Percentiles rank a stretch among this genome's conserved stretches.
Evolutionary conservation across 805 yeast genomes (phyloP).

Genomic region (Pichia occidentalis): DNA sequence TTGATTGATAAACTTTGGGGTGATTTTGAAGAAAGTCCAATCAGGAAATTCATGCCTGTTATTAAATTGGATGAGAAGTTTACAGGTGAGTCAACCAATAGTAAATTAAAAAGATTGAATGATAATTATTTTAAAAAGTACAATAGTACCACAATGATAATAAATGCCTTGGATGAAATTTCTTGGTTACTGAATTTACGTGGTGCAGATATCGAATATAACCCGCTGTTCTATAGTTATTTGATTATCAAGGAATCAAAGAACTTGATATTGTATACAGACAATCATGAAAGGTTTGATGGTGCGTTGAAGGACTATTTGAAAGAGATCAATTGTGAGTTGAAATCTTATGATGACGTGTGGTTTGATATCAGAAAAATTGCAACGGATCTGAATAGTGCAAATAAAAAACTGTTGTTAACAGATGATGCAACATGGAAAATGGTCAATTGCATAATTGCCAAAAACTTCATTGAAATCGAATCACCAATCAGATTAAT

Average conservation of each 20-base stretch:
- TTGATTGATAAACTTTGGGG: constrained; percentile 46
- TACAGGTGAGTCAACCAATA: constrained; percentile 57
- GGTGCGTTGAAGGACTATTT: constrained; percentile 34
- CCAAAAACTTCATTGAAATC: constrained; percentile 34
- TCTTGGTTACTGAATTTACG: constrained; percentile 89
- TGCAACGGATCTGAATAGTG: constrained; percentile 25
- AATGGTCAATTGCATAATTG: constrained; percentile 42
- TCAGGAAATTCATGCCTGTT: constrained; percentile 44
- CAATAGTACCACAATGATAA: constrained; percentile 27
- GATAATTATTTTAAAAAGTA: constrained; percentile 30
- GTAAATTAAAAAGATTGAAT: constrained; percentile 49
- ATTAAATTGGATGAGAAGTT: constrained; percentile 43
- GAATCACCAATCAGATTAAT: constrained; percentile 53
- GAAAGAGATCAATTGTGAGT: constrained; percentile 35
- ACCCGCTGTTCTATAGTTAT: constrained; percentile 49
- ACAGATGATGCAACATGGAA: constrained; percentile 66
- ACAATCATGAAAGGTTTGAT: constrained; percentile 34
- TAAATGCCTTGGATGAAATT: constrained; percentile 67
- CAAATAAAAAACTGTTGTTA: constrained; percentile 35
- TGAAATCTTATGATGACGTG: constrained; percentile 39
- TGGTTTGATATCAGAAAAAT: constrained; percentile 37
- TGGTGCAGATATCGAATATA: constrained; percentile 45
- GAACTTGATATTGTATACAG: constrained; percentile 37
- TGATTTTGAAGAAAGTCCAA: constrained; percentile 55
- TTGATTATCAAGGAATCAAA: constrained; percentile 37